Base-by-base conservation (phyloP, 345 rosid species). In the Noccaea bulbosa region DNA sequence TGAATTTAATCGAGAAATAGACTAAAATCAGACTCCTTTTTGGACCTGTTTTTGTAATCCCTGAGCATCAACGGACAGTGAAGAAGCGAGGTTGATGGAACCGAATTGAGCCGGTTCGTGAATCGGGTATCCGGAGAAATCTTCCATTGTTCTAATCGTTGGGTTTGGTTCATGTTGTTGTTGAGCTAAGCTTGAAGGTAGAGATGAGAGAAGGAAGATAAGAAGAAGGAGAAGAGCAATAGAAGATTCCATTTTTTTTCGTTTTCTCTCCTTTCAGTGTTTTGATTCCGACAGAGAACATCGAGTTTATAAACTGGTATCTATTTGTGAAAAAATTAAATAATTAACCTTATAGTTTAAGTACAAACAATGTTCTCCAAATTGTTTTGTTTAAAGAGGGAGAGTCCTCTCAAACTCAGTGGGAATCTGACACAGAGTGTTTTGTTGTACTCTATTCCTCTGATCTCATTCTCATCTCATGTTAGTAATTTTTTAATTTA, bases 81-180 rank as follows among this genome's bases (percentile, higher is more conserved):
- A 79, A 70, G 86, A 76, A 78, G 72, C 80, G 12, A 82, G 77
- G 67, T 47, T 57, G 35, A 71, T 7, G 20, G 47, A 43, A 15
- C 62, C 69, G 46, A 81, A 68, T 58, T 56, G 78, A 62, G 74
- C 62, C 71, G 85, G 77, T 73, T 87, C 94, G 58, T 78, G 85
- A 69, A 91, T 56, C 22, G 92, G 87, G 82, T 88, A 89, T 6
- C 98, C 98, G 4, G 98, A 88, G 81, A 92, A 92, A 47, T 82
- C 95, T 65, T 90, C 88, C 96, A 90, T 87, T 32, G 88, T 90
- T 80, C 53, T 79, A 55, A 70, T 77, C 11, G 88, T 82, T 15
- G 91, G 83, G 81, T 79, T 91, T 20, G 72, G 85, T 81, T 81
- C 75, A 20, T 72, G 45, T 71, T 67, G 68, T 8, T 70, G 69